These are phyloP conservation scores for Dillenia suffruticosa DNA, from an alignment of 164 flowering plant species.

Conservation along the genomic window DNA sequence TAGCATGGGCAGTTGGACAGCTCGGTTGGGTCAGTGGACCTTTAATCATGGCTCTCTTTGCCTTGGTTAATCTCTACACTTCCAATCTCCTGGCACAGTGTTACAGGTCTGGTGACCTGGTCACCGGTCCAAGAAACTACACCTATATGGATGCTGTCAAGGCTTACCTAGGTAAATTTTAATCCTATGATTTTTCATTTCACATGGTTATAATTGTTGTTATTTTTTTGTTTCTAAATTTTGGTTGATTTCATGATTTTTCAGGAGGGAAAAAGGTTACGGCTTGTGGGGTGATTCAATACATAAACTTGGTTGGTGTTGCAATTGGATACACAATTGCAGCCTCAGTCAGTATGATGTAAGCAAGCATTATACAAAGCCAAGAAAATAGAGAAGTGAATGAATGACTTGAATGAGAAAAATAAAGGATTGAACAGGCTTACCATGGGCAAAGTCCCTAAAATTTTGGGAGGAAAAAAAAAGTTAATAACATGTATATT, in stretches of 20 bases:
- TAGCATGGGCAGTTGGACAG: slow-evolving; percentile 66
- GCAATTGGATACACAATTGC: slow-evolving; percentile 81
- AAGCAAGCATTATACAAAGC: slow-evolving; percentile 13
- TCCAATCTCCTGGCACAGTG: slow-evolving; percentile 47
- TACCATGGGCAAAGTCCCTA: not conserved
- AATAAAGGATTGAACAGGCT: too few species aligned
- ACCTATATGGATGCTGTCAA: slow-evolving; percentile 67
- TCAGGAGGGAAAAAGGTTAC: slow-evolving; percentile 46
- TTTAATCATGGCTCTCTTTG: slow-evolving; percentile 36
- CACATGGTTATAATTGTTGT: not conserved
- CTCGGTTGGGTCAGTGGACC: slow-evolving; percentile 76
- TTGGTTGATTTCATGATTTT: slow-evolving; percentile 1
- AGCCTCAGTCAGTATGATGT: slow-evolving; percentile 74
- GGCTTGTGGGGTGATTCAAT: slow-evolving; percentile 60
- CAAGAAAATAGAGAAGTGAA: too few species aligned
- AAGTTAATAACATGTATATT: too few species aligned
- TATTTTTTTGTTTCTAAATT: not conserved
- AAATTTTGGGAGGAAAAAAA: not conserved
- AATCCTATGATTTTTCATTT: not conserved
- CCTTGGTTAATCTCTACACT: slow-evolving; percentile 45
- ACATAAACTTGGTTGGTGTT: slow-evolving; percentile 55
- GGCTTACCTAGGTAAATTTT: slow-evolving; percentile 40
- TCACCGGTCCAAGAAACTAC: slow-evolving; percentile 48
- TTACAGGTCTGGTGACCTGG: slow-evolving; percentile 49
- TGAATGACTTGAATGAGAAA: too few species aligned